Base-by-base conservation (phyloP, 1,284 basidiomycete species). In the Ceratobasidium sp. region DNA sequence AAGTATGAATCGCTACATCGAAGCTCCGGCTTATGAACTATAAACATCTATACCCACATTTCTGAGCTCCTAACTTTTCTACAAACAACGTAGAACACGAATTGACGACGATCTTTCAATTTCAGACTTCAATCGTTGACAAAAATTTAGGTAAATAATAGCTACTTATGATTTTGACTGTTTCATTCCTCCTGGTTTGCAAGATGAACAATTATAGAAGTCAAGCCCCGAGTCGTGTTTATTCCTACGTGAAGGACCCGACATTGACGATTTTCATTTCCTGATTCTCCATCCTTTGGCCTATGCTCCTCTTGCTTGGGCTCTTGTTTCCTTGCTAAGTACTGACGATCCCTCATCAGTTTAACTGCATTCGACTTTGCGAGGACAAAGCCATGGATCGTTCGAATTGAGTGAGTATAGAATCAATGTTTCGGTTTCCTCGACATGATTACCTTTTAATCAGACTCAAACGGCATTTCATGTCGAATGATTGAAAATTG, bases 171-270 rank as follows among this genome's bases (percentile, higher is more conserved):
- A 82, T 87, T 85, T 83, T 71, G 61, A 32, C 18, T 57, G 35
- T 11, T 26, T 41, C 69, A 77, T 62, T 66, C 73, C 57, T 76
- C 69, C 26, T 7, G 74, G 77, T 58, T 38, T 47, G 18, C 72
- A 84, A 86, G 91, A 91, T 90, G 80, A 85, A 84, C 85, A 80
- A 87, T 86, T 83, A 88, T 92, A 91, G 90, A 89, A 92, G 91
- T 93, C 91, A 93, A 93, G 91, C 91, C 84, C 91, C 89, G 89
- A 92, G 76, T 80, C 83, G 82, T 81, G 86, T 91, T 89, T 87
- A 28, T 69, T 69, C 64, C 64, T 69, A 47, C 52, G 64, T 69
- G 64, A 55, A 69, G 52, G 52, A 69, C 64, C 21, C 52, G 52
- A 69, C 50, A 30, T 55, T 69, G 64, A 69, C 64, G 64, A 69